Conservation (phyloP, 306 rosid species). For the Rubus parviflorus region DNA sequence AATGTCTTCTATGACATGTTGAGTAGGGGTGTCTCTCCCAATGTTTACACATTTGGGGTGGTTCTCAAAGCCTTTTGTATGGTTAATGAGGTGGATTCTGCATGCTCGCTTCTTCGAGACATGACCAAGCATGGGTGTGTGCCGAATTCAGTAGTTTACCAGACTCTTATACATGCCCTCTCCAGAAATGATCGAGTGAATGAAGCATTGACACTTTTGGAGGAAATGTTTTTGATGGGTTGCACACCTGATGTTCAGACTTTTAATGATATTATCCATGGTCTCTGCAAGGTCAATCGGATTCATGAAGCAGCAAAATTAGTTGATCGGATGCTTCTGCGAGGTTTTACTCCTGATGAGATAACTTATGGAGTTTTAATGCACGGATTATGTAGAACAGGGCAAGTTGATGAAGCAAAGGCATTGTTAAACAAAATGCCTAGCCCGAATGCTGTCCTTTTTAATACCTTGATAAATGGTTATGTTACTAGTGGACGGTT, state of each 20-base stretch:
- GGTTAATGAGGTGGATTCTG: constrained; percentile 78
- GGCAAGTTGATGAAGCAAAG: constrained; percentile 79
- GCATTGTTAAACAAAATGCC: constrained; percentile 59
- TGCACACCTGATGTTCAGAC: constrained; percentile 92
- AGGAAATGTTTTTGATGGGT: constrained; percentile 92
- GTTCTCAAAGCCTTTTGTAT: constrained; percentile 83
- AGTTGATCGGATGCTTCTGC: constrained; percentile 74
- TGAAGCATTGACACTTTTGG: constrained; percentile 74
- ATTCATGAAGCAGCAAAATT: constrained; percentile 77
- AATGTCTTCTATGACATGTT: constrained; percentile 91
- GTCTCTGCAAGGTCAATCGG: constrained; percentile 58
- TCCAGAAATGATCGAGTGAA: constrained; percentile 55
- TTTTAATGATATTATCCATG: constrained; percentile 75
- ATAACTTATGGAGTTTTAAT: constrained; percentile 74
- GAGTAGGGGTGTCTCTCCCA: constrained; percentile 71
- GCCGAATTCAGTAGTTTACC: constrained; percentile 80
- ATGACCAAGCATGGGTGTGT: constrained; percentile 92
- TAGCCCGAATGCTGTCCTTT: constrained; percentile 53
- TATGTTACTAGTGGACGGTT: constrained; percentile 62
- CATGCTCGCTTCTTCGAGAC: constrained; percentile 79
- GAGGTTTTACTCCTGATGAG: constrained; percentile 65
- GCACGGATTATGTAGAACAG: constrained; percentile 66
- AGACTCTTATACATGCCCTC: constrained; percentile 80
- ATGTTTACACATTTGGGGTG: constrained; percentile 64
- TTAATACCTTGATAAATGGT: constrained; percentile 78